A percentile compares a stretch with the other conserved stretches of the same genome.
Evolutionary conservation across 768 basidiomycete species (phyloP).

Genomic region (Solioccasus polychromus): DNA sequence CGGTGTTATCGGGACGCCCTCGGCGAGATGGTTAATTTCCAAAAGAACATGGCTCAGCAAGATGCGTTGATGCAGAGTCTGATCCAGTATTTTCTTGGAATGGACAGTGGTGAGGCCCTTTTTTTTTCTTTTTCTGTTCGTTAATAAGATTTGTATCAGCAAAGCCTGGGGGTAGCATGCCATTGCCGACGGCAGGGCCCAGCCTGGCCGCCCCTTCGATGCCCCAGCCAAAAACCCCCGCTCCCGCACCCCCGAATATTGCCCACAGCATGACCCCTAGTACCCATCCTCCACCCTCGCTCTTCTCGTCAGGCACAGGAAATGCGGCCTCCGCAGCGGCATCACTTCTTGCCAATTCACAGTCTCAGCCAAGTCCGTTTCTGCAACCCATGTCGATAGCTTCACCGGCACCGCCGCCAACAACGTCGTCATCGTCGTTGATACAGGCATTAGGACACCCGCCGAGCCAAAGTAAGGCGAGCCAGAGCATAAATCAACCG

Average conservation of each 20-base stretch:
- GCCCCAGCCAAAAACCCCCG: conserved; percentile 20
- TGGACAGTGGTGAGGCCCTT: conserved; percentile 51
- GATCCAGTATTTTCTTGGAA: conserved; percentile 76
- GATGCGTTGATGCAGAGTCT: conserved; percentile 80
- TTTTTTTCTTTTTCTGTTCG: background rate
- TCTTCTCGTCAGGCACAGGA: conserved; percentile 20
- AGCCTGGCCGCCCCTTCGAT: conserved; percentile 6
- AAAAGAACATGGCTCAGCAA: conserved; percentile 76
- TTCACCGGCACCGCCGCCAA: conserved; percentile 14
- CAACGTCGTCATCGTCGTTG: conserved; percentile 23
- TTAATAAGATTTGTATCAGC: conserved; percentile 5
- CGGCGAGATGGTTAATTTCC: conserved; percentile 69
- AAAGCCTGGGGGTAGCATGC: conserved; percentile 23
- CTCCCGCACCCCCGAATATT: conserved; percentile 9
- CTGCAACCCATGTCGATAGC: conserved; percentile 18
- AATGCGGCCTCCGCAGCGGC: conserved; percentile 12
- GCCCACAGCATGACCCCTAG: conserved; percentile 31
- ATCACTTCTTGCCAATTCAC: conserved; percentile 18
- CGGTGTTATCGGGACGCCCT: conserved; percentile 66
- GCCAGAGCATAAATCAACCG: conserved; percentile 4
- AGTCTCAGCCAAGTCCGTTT: conserved; percentile 31
- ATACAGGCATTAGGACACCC: conserved; percentile 23
- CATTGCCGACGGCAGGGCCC: conserved; percentile 10
- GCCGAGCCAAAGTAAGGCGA: conserved; percentile 11
- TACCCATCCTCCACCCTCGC: conserved; percentile 30